Evolutionary conservation across 805 yeast species (phyloP).

Genomic region (Cyberlindnera amylophila): DNA sequence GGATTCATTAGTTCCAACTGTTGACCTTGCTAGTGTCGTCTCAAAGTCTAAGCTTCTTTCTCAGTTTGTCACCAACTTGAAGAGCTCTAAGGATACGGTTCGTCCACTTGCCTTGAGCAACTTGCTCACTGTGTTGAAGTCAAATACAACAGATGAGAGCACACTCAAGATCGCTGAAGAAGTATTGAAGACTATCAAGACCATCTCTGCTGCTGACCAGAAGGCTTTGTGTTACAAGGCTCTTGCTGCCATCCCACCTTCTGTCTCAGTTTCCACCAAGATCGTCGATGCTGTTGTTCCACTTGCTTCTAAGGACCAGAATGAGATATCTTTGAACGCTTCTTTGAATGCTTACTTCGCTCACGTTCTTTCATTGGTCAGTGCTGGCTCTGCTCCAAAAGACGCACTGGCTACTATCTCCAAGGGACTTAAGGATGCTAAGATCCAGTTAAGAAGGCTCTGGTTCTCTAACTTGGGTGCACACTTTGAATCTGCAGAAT

Average conservation of each 20-base stretch:
- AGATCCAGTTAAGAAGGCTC: conserved; percentile 53
- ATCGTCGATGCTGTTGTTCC: conserved; percentile 44
- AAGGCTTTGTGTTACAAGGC: conserved; percentile 50
- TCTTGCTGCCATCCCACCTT: conserved; percentile 33
- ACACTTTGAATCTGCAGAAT: conserved; percentile 19
- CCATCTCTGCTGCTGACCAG: conserved; percentile 60
- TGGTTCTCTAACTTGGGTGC: conserved; percentile 61
- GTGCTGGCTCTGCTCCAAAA: conserved; percentile 9
- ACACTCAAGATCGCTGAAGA: conserved; percentile 44
- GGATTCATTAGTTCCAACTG: conserved; percentile 23
- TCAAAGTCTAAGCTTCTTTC: conserved; percentile 44
- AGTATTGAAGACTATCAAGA: conserved; percentile 52
- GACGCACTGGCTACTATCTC: conserved; percentile 20
- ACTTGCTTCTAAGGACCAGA: conserved; percentile 67
- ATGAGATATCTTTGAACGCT: conserved; percentile 56
- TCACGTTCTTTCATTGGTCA: conserved; percentile 36
- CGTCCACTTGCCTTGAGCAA: conserved; percentile 32
- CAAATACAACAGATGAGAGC: conserved; percentile 29
- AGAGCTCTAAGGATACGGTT: conserved; percentile 67
- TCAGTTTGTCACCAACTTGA: conserved; percentile 52
- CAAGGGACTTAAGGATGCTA: conserved; percentile 64
- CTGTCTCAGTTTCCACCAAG: conserved; percentile 31
- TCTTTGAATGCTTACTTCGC: conserved; percentile 47
- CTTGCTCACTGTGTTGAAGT: conserved; percentile 33
- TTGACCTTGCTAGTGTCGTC: conserved; percentile 42